Conservation (phyloP, 2,329 filamentous ascomycete genomes). For the Pleoardoris graminearum region DNA sequence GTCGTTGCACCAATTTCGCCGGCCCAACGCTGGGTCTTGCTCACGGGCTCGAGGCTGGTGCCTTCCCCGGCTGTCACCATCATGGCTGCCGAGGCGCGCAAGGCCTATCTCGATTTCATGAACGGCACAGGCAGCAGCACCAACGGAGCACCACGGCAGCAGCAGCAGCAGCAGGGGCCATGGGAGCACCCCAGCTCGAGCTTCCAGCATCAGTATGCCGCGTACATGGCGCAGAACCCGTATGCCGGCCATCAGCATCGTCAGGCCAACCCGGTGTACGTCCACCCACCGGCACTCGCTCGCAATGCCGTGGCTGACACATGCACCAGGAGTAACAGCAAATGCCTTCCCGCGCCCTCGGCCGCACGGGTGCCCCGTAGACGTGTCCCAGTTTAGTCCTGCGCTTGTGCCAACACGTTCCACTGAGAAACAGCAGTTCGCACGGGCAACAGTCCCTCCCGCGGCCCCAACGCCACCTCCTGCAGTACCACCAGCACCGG, state of each 20-base stretch:
- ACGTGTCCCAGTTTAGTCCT: neutral
- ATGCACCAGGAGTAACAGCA: neutral
- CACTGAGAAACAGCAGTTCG: slow-evolving; percentile 26
- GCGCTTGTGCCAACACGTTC: neutral
- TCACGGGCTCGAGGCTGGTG: slow-evolving; percentile 13
- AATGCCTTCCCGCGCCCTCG: neutral
- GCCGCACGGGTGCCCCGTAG: neutral
- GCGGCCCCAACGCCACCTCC: slow-evolving; percentile 34
- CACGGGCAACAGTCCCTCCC: slow-evolving; percentile 23
- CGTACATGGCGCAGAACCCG: neutral
- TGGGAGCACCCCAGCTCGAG: neutral
- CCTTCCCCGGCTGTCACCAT: slow-evolving; percentile 20
- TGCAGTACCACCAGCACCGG: slow-evolving; percentile 18
- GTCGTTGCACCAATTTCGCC: slow-evolving; percentile 10
- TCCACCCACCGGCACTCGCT: neutral
- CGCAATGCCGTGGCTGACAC: neutral
- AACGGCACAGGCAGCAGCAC: slow-evolving; percentile 23
- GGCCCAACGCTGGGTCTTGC: slow-evolving; percentile 11
- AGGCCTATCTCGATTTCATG: slow-evolving; percentile 39
- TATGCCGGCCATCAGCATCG: slow-evolving; percentile 14
- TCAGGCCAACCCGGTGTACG: slow-evolving; percentile 34
- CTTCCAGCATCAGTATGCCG: slow-evolving; percentile 13
- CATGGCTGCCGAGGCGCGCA: slow-evolving; percentile 35
- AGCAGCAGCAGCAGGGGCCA: slow-evolving; percentile 14
- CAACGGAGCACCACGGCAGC: slow-evolving; percentile 16